Evolutionary conservation across 352 stramenopile genomes (phyloP), one percentile per base, ranked within the genome.

Genomic region (Globisporangium canariense): DNA sequence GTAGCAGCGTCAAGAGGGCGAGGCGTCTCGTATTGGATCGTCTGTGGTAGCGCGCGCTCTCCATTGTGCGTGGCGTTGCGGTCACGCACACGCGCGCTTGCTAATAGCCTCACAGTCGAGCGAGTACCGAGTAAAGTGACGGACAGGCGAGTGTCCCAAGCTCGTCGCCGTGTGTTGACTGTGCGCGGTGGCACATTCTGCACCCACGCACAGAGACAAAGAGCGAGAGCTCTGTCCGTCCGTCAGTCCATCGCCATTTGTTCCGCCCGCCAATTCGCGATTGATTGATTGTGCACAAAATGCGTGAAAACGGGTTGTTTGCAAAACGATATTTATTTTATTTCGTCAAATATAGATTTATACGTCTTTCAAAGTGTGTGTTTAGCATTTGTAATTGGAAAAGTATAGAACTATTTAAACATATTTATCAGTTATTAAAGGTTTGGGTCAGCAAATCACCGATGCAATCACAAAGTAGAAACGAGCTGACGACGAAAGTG

Each of bases 201-300:
- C 50, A 56, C 25, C 28, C 50, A 40, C 50, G 50, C 50, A 28
- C 50, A 56, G 50, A 56, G 50, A 56, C 50, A 56, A 25, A 25
- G 50, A 40, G 50, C 36, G 36, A 41, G 36, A 41, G 36, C 4
- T 36, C 32, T 36, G 32, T 41, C 10, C 10, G 36, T 41, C 36
- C 10, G 36, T 41, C 50, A 11, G 50, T 30, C 50, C 50, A 56
- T 56, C 25, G 50, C 50, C 50, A 56, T 32, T 56, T 56, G 50
- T 56, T 56, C 50, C 50, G 28, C 50, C 50, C 50, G 50, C 25
- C 28, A 25, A 18, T 41, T 54, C 14, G 25, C 28, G 18, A 41
- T 41, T 34, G 16, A 38, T 41, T 9, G 32, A 36, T 36, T 13
- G 32, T 22, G 50, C 18, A 1, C 25, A 18, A 56, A 56, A 40